phyloP scores from a whole-genome alignment of 2,329 filamentous ascomycete species.

The Aspergillus intermedius region DNA sequence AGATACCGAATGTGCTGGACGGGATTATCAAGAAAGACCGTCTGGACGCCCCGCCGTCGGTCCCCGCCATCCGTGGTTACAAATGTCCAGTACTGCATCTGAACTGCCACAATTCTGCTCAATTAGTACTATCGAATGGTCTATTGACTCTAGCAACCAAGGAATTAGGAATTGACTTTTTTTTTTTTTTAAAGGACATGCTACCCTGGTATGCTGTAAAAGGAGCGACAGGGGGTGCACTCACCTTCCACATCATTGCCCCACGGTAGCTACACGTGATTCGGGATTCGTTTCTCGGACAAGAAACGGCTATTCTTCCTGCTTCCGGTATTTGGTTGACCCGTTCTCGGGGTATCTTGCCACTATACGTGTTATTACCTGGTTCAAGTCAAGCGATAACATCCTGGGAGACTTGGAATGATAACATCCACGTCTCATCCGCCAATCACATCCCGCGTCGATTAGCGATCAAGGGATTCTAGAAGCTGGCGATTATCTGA shows the following conservation, averaged over 20 bases:
- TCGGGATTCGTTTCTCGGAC: no score
- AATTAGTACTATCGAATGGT: background rate
- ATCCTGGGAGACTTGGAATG: background rate
- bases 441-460: background rate
- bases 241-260: no score
- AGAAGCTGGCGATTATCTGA: background rate
- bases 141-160: no score
- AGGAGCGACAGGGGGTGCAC: no score
- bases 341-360: no score
- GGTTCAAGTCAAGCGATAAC: background rate
- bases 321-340: no score
- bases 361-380: background rate
- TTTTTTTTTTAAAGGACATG: no score
- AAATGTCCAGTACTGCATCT: background rate
- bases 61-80: slow-evolving; percentile 7
- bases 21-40: slow-evolving; percentile 30
- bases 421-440: background rate
- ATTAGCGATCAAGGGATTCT: slow-evolving; percentile 1
- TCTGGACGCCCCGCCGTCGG: slow-evolving; percentile 18
- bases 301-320: no score
- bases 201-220: no score
- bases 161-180: no score
- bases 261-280: background rate
- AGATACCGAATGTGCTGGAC: slow-evolving; percentile 33
- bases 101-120: background rate